Conservation (phyloP, 176 grass and related monocot genomes). For the Cenchrus americanus region DNA sequence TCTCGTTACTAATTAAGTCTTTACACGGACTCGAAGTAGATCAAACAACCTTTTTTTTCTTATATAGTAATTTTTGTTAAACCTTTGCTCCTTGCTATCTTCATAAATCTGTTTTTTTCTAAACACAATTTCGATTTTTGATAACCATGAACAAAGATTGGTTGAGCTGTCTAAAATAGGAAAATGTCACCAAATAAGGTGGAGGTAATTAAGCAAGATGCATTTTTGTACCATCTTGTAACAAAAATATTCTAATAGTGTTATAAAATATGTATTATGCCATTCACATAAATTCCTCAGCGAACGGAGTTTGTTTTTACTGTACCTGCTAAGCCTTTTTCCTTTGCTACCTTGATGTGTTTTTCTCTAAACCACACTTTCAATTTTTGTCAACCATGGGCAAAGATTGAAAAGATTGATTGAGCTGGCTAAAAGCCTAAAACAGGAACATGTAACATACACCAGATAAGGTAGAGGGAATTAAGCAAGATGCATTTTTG, state of each 20-base stretch:
- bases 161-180: neutral
- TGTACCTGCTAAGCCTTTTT: neutral
- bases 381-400: neutral
- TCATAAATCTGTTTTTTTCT: neutral
- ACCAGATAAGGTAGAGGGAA: neutral
- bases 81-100: neutral
- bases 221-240: neutral
- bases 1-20: constrained; percentile 2
- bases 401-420: neutral
- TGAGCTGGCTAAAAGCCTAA: neutral
- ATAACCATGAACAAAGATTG: neutral
- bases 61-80: neutral
- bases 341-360: no score
- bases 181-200: neutral
- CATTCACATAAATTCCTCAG: neutral
- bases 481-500: neutral
- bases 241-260: constrained; percentile 7
- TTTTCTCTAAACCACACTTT: no score
- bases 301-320: neutral
- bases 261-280: constrained; percentile 14
- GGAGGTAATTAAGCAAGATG: neutral
- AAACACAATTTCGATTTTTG: neutral
- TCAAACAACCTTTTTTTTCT: neutral
- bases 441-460: neutral
- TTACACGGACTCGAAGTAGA: neutral